phyloP scores from a whole-genome alignment of 352 stramenopile genomes.

The Sclerospora graminicola region DNA sequence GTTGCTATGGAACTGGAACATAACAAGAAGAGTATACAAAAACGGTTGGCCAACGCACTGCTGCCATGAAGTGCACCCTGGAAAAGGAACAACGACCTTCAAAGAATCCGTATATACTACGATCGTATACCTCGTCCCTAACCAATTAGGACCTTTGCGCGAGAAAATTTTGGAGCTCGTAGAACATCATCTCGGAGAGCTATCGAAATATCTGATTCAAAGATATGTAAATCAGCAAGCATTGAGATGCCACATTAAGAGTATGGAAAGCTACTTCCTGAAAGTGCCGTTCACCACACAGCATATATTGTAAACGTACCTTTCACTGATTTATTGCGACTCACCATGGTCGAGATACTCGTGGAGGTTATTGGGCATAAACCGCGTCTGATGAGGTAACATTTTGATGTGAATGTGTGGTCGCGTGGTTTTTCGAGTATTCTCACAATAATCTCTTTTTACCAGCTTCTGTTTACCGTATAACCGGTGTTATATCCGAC shows the following conservation, averaged over 20 bases:
- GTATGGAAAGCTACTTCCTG: constrained; percentile 35
- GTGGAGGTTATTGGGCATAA: too few relatives aligned
- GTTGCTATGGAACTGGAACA: constrained; percentile 31
- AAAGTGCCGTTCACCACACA: too few relatives aligned
- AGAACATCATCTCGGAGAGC: constrained; percentile 46
- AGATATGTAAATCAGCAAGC: too few relatives aligned
- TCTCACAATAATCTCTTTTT: constrained; percentile 89
- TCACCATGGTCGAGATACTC: too few relatives aligned
- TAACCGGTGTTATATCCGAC: too few relatives aligned
- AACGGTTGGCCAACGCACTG: constrained; percentile 59
- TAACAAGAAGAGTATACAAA: constrained; percentile 13
- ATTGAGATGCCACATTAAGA: constrained; percentile 58
- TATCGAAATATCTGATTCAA: too few relatives aligned
- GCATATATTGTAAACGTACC: too few relatives aligned
- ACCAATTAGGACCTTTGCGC: constrained; percentile 49
- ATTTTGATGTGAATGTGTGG: constrained; percentile 76
- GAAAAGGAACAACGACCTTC: constrained; percentile 71
- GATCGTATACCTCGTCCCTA: constrained; percentile 81
- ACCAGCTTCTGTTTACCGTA: constrained; percentile 79
- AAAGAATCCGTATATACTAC: constrained; percentile 78
- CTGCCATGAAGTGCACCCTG: constrained; percentile 67
- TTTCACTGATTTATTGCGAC: too few relatives aligned
- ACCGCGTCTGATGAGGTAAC: constrained; percentile 45
- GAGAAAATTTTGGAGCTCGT: constrained; percentile 63
- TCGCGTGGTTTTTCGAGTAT: constrained; percentile 88